Conservation (phyloP, 805 yeast species). For the Wickerhamomyces silvicola region DNA sequence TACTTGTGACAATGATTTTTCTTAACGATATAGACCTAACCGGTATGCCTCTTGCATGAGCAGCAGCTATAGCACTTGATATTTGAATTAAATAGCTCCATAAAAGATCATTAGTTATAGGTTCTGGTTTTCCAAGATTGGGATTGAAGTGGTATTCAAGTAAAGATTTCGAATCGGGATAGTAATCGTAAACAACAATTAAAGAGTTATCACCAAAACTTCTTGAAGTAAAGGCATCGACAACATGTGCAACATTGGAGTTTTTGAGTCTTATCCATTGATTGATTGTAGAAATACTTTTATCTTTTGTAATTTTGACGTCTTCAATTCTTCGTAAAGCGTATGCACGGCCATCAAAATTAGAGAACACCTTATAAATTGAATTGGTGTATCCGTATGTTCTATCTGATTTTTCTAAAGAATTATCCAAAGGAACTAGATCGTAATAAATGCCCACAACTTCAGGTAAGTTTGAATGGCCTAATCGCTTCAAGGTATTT, state of each 20-base stretch:
- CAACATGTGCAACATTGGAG: constrained; percentile 58
- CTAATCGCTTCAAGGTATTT: constrained; percentile 66
- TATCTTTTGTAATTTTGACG: constrained; percentile 47
- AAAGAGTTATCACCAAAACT: constrained; percentile 79
- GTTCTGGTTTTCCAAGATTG: constrained; percentile 33
- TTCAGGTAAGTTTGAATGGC: constrained; percentile 59
- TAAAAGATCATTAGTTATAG: constrained; percentile 54
- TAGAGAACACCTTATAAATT: constrained; percentile 75
- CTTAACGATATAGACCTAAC: constrained; percentile 58
- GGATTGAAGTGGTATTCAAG: constrained; percentile 59
- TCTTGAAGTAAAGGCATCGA: constrained; percentile 81
- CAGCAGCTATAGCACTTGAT: constrained; percentile 55
- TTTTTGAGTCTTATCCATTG: constrained; percentile 55
- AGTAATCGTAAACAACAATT: constrained; percentile 76
- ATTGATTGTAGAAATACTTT: constrained; percentile 53
- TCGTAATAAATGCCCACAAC: constrained; percentile 80
- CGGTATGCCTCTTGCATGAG: constrained; percentile 60
- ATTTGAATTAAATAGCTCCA: constrained; percentile 80
- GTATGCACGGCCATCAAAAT: constrained; percentile 70
- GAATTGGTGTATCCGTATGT: constrained; percentile 51
- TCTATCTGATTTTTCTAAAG: constrained; percentile 26
- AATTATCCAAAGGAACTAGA: constrained; percentile 70
- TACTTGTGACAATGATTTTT: constrained; percentile 67
- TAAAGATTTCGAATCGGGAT: constrained; percentile 69
- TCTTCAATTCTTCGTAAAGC: constrained; percentile 68